Evolutionary conservation across 768 basidiomycete genomes (phyloP).

Genomic region (Phlegmacium glaucopus): DNA sequence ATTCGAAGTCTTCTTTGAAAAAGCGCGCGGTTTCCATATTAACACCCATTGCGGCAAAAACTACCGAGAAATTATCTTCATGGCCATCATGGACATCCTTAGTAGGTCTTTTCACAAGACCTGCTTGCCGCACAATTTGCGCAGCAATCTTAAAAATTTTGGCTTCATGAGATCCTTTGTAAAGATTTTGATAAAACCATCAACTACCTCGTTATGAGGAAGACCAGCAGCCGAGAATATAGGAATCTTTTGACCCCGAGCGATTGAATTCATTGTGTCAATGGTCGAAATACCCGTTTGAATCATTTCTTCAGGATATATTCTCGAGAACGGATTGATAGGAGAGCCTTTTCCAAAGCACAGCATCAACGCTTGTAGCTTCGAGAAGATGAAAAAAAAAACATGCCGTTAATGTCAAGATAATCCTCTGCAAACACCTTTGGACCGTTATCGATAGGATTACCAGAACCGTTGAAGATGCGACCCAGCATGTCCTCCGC

Average conservation of each 20-base stretch:
- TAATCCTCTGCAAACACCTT: slow-evolving; percentile 99
- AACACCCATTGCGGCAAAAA: slow-evolving; percentile 99
- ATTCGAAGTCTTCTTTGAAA: slow-evolving; percentile 99
- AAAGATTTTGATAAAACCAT: slow-evolving; percentile 4
- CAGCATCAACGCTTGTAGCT: not conserved
- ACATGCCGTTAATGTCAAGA: slow-evolving; percentile 94
- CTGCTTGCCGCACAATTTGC: slow-evolving; percentile 99
- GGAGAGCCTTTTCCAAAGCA: slow-evolving; percentile 63
- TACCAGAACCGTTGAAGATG: slow-evolving; percentile 98
- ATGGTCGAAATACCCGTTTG: slow-evolving; percentile 99
- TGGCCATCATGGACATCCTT: slow-evolving; percentile 98
- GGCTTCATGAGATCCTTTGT: not conserved
- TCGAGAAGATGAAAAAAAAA: slow-evolving; percentile 1
- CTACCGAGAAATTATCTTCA: slow-evolving; percentile 99
- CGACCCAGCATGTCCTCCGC: slow-evolving; percentile 99
- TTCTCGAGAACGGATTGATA: slow-evolving; percentile 96
- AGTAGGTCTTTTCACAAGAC: slow-evolving; percentile 92
- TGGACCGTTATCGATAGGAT: slow-evolving; percentile 97
- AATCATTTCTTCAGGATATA: slow-evolving; percentile 99
- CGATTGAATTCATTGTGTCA: slow-evolving; percentile 98
- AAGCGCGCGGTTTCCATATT: slow-evolving; percentile 99
- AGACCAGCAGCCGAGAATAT: slow-evolving; percentile 99
- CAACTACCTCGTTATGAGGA: slow-evolving; percentile 91
- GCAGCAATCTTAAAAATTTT: slow-evolving; percentile 78
- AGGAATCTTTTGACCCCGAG: slow-evolving; percentile 99